Evolutionary conservation across 371 early-diverging fungal genomes (phyloP).

Genomic region (Circinella minor): DNA sequence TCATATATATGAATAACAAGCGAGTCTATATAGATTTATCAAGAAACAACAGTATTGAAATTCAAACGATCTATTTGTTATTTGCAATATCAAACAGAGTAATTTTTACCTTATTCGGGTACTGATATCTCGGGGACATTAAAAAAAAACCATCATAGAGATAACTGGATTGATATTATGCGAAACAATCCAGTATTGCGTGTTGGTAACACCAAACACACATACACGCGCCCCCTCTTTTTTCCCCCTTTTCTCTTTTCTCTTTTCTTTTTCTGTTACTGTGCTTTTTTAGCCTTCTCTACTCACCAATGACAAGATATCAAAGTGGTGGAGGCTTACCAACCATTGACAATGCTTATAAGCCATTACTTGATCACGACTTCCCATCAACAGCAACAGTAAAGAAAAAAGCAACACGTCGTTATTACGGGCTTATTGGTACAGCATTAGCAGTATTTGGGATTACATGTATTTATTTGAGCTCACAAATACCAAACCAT

Average conservation of each 20-base stretch:
- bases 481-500: slow-evolving; percentile 21
- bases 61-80: too few relatives aligned
- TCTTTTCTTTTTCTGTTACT: not conserved
- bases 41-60: too few relatives aligned
- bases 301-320: slow-evolving; percentile 9
- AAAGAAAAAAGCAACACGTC: slow-evolving; percentile 3
- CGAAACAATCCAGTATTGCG: not conserved
- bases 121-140: not conserved
- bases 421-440: slow-evolving; percentile 13
- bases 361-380: slow-evolving; percentile 4
- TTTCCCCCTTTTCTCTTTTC: slow-evolving; percentile 3
- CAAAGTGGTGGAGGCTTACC: not conserved
- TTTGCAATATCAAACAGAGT: not conserved
- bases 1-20: too few relatives aligned
- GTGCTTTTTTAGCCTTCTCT: not conserved
- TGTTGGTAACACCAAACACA: not conserved
- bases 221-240: too few relatives aligned
- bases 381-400: not conserved
- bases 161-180: not conserved
- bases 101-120: not conserved
- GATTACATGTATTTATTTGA: slow-evolving; percentile 31
- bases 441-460: slow-evolving; percentile 35
- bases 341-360: not conserved
- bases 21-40: too few relatives aligned
- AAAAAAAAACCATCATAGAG: not conserved